Percentiles rank a stretch among this genome's conserved stretches.
Conservation (phyloP, 2,329 filamentous ascomycete genomes). For the Pestalotiopsis sp. region DNA sequence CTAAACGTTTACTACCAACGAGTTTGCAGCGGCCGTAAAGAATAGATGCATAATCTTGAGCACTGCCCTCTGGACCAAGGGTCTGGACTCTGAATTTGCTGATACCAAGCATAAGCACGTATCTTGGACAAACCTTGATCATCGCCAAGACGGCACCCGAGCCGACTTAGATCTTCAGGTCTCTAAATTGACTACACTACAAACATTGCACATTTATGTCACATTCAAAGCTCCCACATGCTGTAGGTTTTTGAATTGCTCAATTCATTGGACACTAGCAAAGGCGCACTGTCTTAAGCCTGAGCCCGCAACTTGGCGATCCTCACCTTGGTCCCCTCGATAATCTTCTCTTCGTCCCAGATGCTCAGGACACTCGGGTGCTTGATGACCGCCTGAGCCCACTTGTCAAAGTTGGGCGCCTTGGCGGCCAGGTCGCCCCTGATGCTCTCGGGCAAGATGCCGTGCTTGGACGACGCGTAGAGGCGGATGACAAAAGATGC, state of each 20-base stretch:
- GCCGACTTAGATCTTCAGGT: not conserved
- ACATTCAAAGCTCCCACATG: not conserved
- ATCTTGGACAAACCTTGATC: not conserved
- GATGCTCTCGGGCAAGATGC: constrained; percentile 53
- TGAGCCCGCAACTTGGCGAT: constrained; percentile 27
- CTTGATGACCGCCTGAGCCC: constrained; percentile 61
- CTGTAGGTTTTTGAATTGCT: too few species aligned
- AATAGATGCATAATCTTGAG: not conserved
- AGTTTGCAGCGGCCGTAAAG: not conserved
- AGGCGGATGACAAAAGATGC: constrained; percentile 70
- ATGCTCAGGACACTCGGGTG: constrained; percentile 69
- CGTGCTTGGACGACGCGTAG: constrained; percentile 55
- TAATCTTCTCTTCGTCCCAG: constrained; percentile 56
- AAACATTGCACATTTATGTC: not conserved
- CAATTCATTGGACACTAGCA: not conserved
- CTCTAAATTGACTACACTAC: not conserved
- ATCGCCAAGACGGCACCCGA: not conserved
- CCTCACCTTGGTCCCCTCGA: constrained; percentile 44
- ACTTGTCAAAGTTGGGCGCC: constrained; percentile 70
- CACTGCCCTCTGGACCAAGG: not conserved
- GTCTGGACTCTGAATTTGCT: not conserved
- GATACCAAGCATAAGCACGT: not conserved
- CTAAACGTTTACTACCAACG: not conserved
- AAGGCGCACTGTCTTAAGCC: not conserved
- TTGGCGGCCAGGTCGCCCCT: constrained; percentile 49